Base-by-base conservation (phyloP, 495 filamentous ascomycete genomes). In the Penicillium argentinense region DNA sequence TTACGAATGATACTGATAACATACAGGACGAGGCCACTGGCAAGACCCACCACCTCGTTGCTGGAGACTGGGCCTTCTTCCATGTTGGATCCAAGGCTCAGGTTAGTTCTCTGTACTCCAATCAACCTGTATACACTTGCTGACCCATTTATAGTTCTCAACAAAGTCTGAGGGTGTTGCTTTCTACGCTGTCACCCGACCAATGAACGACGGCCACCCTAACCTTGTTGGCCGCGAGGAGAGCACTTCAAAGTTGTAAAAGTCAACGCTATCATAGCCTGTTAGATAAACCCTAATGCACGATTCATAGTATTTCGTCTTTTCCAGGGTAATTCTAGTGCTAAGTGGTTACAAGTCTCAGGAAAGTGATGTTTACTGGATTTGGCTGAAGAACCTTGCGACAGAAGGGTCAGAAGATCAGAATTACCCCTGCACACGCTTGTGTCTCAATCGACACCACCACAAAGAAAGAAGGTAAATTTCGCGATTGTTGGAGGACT, bases 161-260 rank as follows among this genome's bases (percentile, higher is more conserved):
- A 42, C 39, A 17, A 42, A 42, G 39, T 27, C 39, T 29, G 39
- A 42, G 39, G 39, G 39, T 19, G 39, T 42, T 42, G 39, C 39
- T 22, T 42, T 42, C 39, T 42, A 42, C 25, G 39, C 39, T 42
- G 39, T 42, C 39, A 42, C 39, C 14, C 39, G 39, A 29, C 39
- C 39, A 28, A 42, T 28, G 39, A 42, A 42, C 25, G 39, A 42
- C 25, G 39, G 39, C 7, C 39, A 42, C 23, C 39, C 39, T 27
- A 42, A 42, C 39, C 39, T 42, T 29, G 39, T 42, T 42, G 39
- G 39, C 25, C 39, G 39, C 14, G 39, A 42, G 39, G 39, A 42
- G 39, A 42, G 39, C 5, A 42, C 39, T 42, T 28, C 39, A 17
- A 42, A 42, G 39, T 42, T 42, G 39, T 42, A 42, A 42, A 42